Conservation (phyloP, 2,329 filamentous ascomycete genomes). For the Mycosphaerella arachidis region DNA sequence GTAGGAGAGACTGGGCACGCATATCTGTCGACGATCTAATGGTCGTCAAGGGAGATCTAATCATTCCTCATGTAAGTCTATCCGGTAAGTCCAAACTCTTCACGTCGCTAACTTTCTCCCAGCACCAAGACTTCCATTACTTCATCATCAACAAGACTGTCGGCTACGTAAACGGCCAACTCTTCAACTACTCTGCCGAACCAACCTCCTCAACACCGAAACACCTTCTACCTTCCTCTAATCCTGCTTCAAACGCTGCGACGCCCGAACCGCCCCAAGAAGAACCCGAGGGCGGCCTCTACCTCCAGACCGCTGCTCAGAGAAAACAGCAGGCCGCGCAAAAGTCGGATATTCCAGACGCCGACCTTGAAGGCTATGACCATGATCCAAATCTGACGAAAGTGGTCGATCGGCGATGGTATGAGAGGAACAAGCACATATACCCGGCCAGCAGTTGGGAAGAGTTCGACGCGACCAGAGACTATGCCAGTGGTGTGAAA, state of each 20-base stretch:
- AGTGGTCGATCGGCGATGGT: constrained; percentile 94
- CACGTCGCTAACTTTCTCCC: constrained; percentile 8
- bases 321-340: constrained; percentile 16
- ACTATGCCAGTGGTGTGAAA: constrained; percentile 72
- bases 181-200: constrained; percentile 71
- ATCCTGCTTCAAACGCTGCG: background rate
- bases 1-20: constrained; percentile 79
- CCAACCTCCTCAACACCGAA: constrained; percentile 41
- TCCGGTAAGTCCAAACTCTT: background rate
- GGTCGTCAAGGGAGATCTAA: constrained; percentile 83
- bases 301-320: constrained; percentile 25
- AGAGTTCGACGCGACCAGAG: constrained; percentile 84
- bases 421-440: constrained; percentile 96
- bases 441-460: constrained; percentile 95
- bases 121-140: constrained; percentile 98
- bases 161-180: constrained; percentile 61
- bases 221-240: constrained; percentile 23
- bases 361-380: constrained; percentile 62
- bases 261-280: constrained; percentile 8
- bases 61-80: constrained; percentile 81
- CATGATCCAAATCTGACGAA: constrained; percentile 83
- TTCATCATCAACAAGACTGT: constrained; percentile 85
- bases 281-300: background rate
- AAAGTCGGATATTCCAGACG: constrained; percentile 45
- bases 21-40: constrained; percentile 94